Evolutionary conservation across 768 basidiomycete genomes (phyloP).

Genomic region (Tremella mesenterica): DNA sequence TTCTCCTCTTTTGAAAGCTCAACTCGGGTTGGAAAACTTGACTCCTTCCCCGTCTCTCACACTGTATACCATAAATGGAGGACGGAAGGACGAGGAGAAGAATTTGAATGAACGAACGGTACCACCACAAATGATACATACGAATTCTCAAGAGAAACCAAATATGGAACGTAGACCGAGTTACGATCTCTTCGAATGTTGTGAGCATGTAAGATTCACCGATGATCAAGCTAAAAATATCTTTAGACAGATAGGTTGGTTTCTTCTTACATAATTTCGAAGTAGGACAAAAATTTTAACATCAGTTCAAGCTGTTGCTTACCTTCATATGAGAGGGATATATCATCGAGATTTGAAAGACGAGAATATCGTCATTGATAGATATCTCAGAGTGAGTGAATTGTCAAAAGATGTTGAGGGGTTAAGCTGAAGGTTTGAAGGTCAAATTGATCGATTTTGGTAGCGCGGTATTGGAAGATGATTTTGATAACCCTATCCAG

Average conservation of each 20-base stretch:
- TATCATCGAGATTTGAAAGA: constrained; percentile 49
- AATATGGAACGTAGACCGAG: constrained; percentile 61
- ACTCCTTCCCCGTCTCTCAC: too few relatives aligned
- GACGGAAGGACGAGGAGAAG: too few relatives aligned
- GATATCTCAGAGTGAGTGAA: constrained; percentile 51
- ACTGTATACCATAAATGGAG: too few relatives aligned
- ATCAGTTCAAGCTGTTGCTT: constrained; percentile 65
- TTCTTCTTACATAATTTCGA: background rate
- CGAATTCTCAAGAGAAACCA: constrained; percentile 23
- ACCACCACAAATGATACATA: too few relatives aligned
- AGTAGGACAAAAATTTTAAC: background rate
- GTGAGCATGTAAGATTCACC: constrained; percentile 73
- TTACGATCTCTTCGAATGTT: constrained; percentile 90
- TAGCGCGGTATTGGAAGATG: constrained; percentile 69
- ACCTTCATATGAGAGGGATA: constrained; percentile 51
- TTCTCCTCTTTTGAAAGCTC: background rate
- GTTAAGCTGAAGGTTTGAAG: constrained; percentile 44
- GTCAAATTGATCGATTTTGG: constrained; percentile 96
- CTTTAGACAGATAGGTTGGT: constrained; percentile 61
- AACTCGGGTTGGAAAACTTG: too few relatives aligned
- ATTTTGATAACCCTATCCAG: constrained; percentile 55
- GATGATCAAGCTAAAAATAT: constrained; percentile 73
- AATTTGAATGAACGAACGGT: too few relatives aligned
- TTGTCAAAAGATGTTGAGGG: background rate
- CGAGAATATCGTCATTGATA: constrained; percentile 48